Evolutionary conservation across 495 filamentous ascomycete genomes (phyloP).

Genomic region (Lasiosphaeria hispida): DNA sequence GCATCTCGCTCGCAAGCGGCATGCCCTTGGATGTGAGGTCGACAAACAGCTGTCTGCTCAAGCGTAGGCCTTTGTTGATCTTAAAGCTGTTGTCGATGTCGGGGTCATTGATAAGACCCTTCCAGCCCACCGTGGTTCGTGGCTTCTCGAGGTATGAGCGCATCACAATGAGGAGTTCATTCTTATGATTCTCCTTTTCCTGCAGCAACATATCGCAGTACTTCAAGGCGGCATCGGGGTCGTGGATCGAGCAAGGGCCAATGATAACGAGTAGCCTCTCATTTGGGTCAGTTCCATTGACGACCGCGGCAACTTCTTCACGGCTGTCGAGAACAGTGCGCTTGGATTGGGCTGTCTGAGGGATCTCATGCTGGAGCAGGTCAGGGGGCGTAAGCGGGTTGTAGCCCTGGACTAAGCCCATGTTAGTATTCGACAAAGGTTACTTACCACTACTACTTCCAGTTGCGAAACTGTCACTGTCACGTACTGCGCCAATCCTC

Average conservation of each 20-base stretch:
- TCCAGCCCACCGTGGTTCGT: slow-evolving; percentile 98
- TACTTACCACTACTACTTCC: no score
- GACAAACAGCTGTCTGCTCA: slow-evolving; percentile 87
- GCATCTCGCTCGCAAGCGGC: slow-evolving; percentile 98
- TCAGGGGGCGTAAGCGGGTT: slow-evolving; percentile 92
- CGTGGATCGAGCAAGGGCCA: slow-evolving; percentile 97
- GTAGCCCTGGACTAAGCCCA: slow-evolving; percentile 71
- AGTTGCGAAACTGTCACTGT: no score
- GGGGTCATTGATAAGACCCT: slow-evolving; percentile 98
- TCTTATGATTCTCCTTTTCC: slow-evolving; percentile 84
- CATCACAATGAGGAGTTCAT: slow-evolving; percentile 94
- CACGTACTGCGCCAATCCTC: slow-evolving; percentile 89
- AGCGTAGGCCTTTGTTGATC: slow-evolving; percentile 94
- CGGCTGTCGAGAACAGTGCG: slow-evolving; percentile 77
- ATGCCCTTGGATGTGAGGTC: slow-evolving; percentile 93
- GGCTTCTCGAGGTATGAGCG: slow-evolving; percentile 98
- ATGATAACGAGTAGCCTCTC: slow-evolving; percentile 85
- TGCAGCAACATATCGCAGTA: slow-evolving; percentile 83
- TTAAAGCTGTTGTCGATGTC: slow-evolving; percentile 98
- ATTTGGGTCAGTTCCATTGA: slow-evolving; percentile 73
- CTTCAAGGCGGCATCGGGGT: slow-evolving; percentile 85
- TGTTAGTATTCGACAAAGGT: slow-evolving; percentile 9
- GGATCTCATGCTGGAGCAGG: slow-evolving; percentile 92
- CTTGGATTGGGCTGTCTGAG: slow-evolving; percentile 72
- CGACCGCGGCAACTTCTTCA: slow-evolving; percentile 74